Evolutionary conservation across 306 rosid species (phyloP), one percentile per base, ranked within the genome.

Genomic region (Betula pendula): DNA sequence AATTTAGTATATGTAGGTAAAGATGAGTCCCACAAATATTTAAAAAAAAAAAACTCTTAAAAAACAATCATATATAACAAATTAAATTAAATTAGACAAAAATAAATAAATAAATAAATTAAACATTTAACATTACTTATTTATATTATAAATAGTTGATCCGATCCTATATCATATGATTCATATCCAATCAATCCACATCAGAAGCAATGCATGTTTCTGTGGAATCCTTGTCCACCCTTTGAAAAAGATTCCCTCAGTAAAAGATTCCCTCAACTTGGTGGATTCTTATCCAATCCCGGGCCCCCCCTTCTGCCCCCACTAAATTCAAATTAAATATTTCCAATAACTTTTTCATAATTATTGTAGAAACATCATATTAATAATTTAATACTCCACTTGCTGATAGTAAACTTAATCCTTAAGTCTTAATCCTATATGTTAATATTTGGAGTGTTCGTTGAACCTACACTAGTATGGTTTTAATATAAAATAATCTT

Each of bases 211-310:
- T 31, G 6, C 15, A 8, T 70, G 49, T 71, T 79, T 62, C 38
- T 11, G 10, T 62, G 74, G 56, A 82, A 82, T 78, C 82, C 73
- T 69, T 73, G 77, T 70, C 85, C 76, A 48, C 79, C 45, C 50
- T 42, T 31, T 50, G 60, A 29, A 15, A 5, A 55, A 55, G 25
- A 55, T 55, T 22, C 31, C 13, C 16, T 40, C 33, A 15, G 11
- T 59, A 50, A 69, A 43, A 43, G 44, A 24, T 24, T 27, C n/a
- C 27, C 35, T 22, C 35, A 44, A 29, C 66, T 31, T 60, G 53
- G n/a, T 53, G 33, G 2, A 35, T 38, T 24, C 25, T 63, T 29
- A 6, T 65, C 45, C 15, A 16, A 33, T 8, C 44, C 63, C 44
- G 33, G 33, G 12, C 29, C 31, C 29, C 22, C 29, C 31, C 29